Evolutionary conservation across 805 yeast genomes (phyloP).

Genomic region (Candida arabinofermentans): DNA sequence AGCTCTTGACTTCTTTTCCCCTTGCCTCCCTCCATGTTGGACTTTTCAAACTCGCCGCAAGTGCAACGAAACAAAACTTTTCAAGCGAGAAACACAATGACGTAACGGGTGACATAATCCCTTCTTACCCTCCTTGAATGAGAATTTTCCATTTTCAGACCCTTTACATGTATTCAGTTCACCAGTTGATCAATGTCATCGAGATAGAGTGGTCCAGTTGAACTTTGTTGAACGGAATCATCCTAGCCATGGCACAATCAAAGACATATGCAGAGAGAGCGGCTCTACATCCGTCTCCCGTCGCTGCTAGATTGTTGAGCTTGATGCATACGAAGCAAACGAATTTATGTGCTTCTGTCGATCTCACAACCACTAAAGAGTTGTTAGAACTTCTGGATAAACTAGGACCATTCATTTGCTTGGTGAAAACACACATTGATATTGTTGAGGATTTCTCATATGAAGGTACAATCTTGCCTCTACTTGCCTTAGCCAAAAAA

Average conservation of each 20-base stretch:
- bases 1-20: too few species aligned
- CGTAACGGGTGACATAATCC: background rate
- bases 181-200: too few species aligned
- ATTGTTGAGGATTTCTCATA: constrained; percentile 84
- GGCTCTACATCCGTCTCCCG: constrained; percentile 62
- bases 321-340: constrained; percentile 79
- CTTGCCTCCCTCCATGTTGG: too few species aligned
- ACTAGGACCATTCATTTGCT: constrained; percentile 87
- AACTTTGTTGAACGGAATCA: too few species aligned
- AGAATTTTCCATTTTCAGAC: background rate
- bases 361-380: constrained; percentile 77
- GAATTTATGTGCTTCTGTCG: constrained; percentile 92
- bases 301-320: constrained; percentile 68
- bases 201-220: too few species aligned
- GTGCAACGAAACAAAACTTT: too few species aligned
- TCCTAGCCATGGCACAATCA: background rate
- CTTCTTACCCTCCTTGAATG: background rate
- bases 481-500: constrained; percentile 67
- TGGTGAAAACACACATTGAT: constrained; percentile 93
- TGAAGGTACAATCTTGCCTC: constrained; percentile 74
- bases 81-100: background rate
- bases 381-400: constrained; percentile 67
- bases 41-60: too few species aligned
- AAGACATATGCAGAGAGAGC: constrained; percentile 67
- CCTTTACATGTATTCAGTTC: too few species aligned